These are phyloP conservation scores for Claviceps quebecensis DNA, from an alignment of 2,329 filamentous ascomycete genomes.

Conservation along the genomic window DNA sequence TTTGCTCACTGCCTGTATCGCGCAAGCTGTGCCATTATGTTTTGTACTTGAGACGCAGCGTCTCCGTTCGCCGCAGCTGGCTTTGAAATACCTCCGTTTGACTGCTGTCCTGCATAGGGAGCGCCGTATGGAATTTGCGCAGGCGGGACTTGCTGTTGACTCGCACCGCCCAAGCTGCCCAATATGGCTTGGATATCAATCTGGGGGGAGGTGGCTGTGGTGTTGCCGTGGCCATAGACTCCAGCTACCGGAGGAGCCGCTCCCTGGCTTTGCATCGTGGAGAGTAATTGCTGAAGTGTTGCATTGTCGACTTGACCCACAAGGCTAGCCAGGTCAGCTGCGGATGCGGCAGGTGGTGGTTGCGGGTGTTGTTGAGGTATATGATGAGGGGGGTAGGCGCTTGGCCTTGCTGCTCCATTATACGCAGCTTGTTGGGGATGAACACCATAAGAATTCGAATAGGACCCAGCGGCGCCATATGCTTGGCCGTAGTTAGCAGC, in stretches of 20 bases:
- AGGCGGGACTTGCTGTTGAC: conserved; percentile 10
- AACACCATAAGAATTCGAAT: conserved; percentile 19
- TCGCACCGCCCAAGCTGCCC: conserved; percentile 21
- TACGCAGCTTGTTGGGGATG: conserved; percentile 15
- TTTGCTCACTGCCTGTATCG: conserved; percentile 40
- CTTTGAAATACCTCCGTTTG: conserved; percentile 13
- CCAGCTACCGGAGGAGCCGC: conserved; percentile 1
- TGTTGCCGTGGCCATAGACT: conserved; percentile 3
- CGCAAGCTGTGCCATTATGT: conserved; percentile 61
- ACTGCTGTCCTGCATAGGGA: conserved; percentile 17
- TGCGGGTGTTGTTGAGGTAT: conserved; percentile 11
- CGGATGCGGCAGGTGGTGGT: conserved; percentile 20
- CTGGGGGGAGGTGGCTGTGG: conserved; percentile 15
- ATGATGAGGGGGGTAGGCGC: conserved; percentile 16
- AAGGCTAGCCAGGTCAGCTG: conserved; percentile 45
- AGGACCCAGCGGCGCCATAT: conserved; percentile 14
- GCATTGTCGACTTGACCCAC: conserved; percentile 55
- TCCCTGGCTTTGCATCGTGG: conserved; percentile 32
- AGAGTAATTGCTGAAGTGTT: conserved; percentile 56
- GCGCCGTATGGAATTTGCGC: conserved; percentile 15
- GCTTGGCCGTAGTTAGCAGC: conserved; percentile 17
- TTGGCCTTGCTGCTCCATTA: conserved; percentile 12
- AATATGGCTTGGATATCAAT: conserved; percentile 34
- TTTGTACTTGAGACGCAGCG: conserved; percentile 45
- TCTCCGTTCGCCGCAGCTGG: conserved; percentile 15